phyloP scores from a whole-genome alignment of 805 yeast genomes.

The Pichia phayaonensis region DNA sequence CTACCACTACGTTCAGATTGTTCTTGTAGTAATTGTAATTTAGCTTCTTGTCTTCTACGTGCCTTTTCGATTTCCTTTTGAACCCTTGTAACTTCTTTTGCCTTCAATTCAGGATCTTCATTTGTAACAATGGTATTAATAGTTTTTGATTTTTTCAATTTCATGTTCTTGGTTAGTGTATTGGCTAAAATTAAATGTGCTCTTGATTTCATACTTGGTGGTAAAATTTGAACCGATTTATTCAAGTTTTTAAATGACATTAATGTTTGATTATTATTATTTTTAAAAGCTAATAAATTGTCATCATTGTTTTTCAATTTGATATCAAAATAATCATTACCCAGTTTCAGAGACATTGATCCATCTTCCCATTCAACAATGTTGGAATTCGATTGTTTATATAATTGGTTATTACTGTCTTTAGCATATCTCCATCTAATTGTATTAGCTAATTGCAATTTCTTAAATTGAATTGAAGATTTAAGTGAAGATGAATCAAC shows the following conservation, averaged over 20 bases:
- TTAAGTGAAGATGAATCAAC: conserved; percentile 41
- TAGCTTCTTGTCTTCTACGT: conserved; percentile 54
- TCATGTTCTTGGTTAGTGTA: conserved; percentile 48
- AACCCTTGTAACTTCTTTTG: conserved; percentile 58
- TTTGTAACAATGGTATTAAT: conserved; percentile 44
- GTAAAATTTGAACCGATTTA: conserved; percentile 68
- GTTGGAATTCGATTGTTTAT: conserved; percentile 83
- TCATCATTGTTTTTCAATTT: conserved; percentile 57
- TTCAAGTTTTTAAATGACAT: conserved; percentile 59
- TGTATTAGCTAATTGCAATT: conserved; percentile 45
- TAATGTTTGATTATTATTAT: conserved; percentile 60
- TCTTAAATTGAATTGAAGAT: conserved; percentile 33
- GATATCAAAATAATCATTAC: conserved; percentile 81
- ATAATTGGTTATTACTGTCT: conserved; percentile 60
- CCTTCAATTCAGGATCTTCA: conserved; percentile 64
- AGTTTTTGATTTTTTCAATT: conserved; percentile 36
- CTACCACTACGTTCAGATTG: conserved; percentile 37
- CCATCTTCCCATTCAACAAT: conserved; percentile 96
- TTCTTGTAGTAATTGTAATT: conserved; percentile 48
- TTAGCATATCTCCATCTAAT: conserved; percentile 91
- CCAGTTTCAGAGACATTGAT: conserved; percentile 73
- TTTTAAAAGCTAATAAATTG: conserved; percentile 65
- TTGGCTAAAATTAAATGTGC: conserved; percentile 76
- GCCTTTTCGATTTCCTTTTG: conserved; percentile 56
- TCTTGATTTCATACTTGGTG: conserved; percentile 81